phyloP scores from a whole-genome alignment of 257 asterid species.

The Buddleja alternifolia region DNA sequence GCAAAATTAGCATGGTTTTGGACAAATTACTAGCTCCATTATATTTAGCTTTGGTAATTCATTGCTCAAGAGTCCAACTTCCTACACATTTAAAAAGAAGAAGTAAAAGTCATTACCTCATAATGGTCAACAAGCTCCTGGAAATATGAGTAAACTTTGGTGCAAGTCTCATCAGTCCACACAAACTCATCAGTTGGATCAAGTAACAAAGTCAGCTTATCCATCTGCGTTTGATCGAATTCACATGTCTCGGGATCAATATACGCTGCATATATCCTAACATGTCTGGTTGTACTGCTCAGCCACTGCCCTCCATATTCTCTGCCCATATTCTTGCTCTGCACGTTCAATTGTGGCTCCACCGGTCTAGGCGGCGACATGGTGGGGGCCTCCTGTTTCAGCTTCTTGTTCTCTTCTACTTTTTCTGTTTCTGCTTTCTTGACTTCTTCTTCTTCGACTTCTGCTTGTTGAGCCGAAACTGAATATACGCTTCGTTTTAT shows the following conservation, averaged over 20 bases:
- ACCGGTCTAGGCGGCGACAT: conserved; percentile 59
- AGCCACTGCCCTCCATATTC: conserved; percentile 93
- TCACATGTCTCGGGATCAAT: conserved; percentile 80
- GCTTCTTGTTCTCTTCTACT: conserved; percentile 20
- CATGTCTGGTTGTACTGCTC: conserved; percentile 82
- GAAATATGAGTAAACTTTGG: conserved; percentile 77
- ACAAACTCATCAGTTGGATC: conserved; percentile 89
- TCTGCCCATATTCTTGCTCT: conserved; percentile 70
- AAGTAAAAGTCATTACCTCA: conserved; percentile 48
- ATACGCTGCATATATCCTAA: conserved; percentile 80
- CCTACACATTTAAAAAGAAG: background rate
- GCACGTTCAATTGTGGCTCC: conserved; percentile 60
- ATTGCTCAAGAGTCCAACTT: background rate
- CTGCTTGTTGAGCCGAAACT: conserved; percentile 57
- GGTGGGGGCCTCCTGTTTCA: conserved; percentile 21
- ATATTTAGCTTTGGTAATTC: background rate
- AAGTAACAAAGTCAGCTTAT: conserved; percentile 82
- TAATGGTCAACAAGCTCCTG: conserved; percentile 89
- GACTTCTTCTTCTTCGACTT: conserved; percentile 41
- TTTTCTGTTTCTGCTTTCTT: conserved; percentile 34
- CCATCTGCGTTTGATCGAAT: conserved; percentile 83
- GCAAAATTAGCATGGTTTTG: background rate
- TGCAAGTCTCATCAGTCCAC: conserved; percentile 76
- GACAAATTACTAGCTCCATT: background rate
- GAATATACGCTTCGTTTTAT: conserved; percentile 38